Evolutionary conservation across 495 filamentous ascomycete genomes (phyloP).

Genomic region (Aspergillus heteromorphus): DNA sequence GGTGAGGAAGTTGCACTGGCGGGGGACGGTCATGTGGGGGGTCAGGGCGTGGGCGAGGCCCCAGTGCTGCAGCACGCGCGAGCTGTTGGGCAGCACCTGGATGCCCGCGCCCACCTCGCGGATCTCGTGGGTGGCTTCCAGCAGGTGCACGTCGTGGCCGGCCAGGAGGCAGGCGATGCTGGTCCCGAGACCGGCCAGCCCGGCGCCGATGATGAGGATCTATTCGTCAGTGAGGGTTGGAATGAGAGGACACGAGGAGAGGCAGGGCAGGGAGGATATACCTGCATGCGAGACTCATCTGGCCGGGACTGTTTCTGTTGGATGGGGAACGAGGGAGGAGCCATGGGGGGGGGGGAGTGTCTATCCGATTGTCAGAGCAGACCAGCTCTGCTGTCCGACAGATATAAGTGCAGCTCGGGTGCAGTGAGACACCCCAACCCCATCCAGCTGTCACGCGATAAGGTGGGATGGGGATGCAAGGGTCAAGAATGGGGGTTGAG

Average conservation of each 20-base stretch:
- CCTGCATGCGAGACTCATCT: constrained; percentile 12
- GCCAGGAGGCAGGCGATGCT: constrained; percentile 56
- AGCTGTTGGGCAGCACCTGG: constrained; percentile 53
- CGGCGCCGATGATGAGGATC: constrained; percentile 56
- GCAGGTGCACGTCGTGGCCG: constrained; percentile 54
- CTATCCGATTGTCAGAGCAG: neutral
- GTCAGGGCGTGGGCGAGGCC: constrained; percentile 43
- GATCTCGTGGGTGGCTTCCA: constrained; percentile 55
- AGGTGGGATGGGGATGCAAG: neutral
- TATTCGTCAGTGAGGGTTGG: neutral
- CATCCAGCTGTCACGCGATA: neutral
- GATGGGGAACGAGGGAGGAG: constrained; percentile 15
- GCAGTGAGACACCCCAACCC: neutral
- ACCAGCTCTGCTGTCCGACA: neutral
- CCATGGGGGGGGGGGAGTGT: neutral
- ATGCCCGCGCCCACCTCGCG: constrained; percentile 50
- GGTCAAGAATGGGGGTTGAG: constrained; percentile 12
- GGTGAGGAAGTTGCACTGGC: constrained; percentile 52
- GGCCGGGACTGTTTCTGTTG: constrained; percentile 13
- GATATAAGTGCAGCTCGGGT: too few species aligned
- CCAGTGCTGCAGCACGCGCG: constrained; percentile 50
- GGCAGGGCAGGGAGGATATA: neutral
- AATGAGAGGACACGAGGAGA: neutral
- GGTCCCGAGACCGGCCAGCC: constrained; percentile 58
- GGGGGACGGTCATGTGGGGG: constrained; percentile 45